Evolutionary conservation across 2,329 filamentous ascomycete genomes (phyloP).

Genomic region (Rachicladosporium sp.): DNA sequence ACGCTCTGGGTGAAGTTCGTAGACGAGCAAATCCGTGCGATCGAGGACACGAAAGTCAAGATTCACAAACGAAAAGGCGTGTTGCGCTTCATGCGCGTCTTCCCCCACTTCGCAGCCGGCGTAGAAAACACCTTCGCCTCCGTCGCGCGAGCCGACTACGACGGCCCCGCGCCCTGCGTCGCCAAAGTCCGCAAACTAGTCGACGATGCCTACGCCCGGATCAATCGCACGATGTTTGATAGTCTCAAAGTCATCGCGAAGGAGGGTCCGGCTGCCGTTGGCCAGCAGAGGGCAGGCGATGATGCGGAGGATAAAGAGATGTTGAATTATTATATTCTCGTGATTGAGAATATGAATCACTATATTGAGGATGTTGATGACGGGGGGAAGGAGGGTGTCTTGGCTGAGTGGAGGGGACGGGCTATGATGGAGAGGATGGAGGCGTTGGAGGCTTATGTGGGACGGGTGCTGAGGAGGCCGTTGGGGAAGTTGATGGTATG

Average conservation of each 20-base stretch:
- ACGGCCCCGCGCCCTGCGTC: constrained; percentile 38
- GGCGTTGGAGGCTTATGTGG: constrained; percentile 78
- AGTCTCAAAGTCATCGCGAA: constrained; percentile 89
- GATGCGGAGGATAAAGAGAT: constrained; percentile 89
- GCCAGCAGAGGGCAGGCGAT: constrained; percentile 23
- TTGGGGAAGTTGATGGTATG: constrained; percentile 67
- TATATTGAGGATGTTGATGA: constrained; percentile 85
- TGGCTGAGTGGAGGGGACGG: constrained; percentile 71
- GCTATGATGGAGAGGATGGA: constrained; percentile 69
- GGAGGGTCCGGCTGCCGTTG: constrained; percentile 40
- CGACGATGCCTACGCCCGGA: constrained; percentile 75
- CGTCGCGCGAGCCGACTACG: constrained; percentile 30
- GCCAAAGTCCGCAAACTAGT: constrained; percentile 60
- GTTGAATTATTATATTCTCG: constrained; percentile 89
- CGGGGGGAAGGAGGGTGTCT: constrained; percentile 49
- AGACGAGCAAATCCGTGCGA: constrained; percentile 86
- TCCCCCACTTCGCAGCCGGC: constrained; percentile 71
- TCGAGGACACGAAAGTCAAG: constrained; percentile 97
- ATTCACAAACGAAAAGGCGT: constrained; percentile 97
- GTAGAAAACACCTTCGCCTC: constrained; percentile 69
- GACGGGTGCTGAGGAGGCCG: constrained; percentile 76
- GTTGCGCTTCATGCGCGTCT: constrained; percentile 87
- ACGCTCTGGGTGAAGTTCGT: constrained; percentile 76
- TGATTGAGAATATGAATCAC: constrained; percentile 99
- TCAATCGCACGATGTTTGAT: constrained; percentile 94